These are phyloP conservation scores for Yarrowia osloensis DNA, from an alignment of 805 yeast genomes.

Conservation along the genomic window DNA sequence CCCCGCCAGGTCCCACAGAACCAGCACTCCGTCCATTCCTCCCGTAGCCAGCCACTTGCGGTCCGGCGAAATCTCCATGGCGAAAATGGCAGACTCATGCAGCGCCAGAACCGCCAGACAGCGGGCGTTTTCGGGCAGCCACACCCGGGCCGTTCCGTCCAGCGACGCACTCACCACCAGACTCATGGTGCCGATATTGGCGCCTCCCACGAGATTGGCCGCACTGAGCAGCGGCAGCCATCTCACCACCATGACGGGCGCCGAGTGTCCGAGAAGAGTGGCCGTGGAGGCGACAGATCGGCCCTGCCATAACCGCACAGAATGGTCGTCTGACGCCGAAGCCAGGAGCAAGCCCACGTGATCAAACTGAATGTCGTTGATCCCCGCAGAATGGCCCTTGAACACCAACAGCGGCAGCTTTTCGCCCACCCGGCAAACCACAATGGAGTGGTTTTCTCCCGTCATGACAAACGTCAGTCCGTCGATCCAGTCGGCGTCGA, in stretches of 20 bases:
- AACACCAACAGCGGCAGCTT: conserved; percentile 53
- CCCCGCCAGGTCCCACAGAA: conserved; percentile 36
- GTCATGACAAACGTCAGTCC: conserved; percentile 70
- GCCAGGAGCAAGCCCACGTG: conserved; percentile 56
- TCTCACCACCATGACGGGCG: conserved; percentile 36
- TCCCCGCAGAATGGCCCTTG: conserved; percentile 65
- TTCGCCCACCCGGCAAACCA: conserved; percentile 56
- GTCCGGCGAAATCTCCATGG: conserved; percentile 56
- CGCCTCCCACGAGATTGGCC: not conserved
- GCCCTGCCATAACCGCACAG: conserved; percentile 78
- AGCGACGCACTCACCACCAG: conserved; percentile 58
- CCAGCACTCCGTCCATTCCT: conserved; percentile 61
- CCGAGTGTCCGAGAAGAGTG: conserved; percentile 36
- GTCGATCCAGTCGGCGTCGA: conserved; percentile 68
- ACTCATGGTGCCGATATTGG: conserved; percentile 29
- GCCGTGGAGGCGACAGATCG: conserved; percentile 50
- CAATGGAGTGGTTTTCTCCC: conserved; percentile 55
- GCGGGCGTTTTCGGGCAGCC: conserved; percentile 52
- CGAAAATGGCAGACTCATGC: conserved; percentile 58
- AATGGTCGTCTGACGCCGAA: conserved; percentile 76
- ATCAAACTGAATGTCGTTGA: conserved; percentile 60
- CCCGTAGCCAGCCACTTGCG: conserved; percentile 59
- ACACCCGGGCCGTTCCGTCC: conserved; percentile 69
- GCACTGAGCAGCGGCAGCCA: conserved; percentile 35
- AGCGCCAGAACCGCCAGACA: conserved; percentile 45